Conservation (phyloP, 768 basidiomycete genomes). For the Naematelia encephala region DNA sequence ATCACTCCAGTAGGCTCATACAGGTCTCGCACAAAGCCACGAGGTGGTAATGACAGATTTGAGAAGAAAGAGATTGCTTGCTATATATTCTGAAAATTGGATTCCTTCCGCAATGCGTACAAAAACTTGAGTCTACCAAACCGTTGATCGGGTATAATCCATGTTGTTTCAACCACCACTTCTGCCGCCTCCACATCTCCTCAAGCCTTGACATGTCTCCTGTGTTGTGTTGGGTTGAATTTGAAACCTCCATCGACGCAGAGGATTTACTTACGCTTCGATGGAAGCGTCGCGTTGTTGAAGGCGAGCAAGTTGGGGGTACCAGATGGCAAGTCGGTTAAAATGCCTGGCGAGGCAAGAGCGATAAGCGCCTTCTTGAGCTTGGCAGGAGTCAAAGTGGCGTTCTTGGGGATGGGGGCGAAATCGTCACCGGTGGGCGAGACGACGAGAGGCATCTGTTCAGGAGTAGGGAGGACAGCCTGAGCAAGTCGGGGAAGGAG, state of each 20-base stretch:
- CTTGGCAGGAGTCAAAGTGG: conserved; percentile 61
- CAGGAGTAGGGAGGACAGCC: conserved; percentile 61
- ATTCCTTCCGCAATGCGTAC: too few species aligned
- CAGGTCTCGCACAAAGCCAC: too few species aligned
- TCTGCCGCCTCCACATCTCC: background rate
- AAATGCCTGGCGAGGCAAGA: conserved; percentile 58
- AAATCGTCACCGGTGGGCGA: conserved; percentile 10
- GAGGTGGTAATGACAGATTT: too few species aligned
- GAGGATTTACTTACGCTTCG: conserved; percentile 23
- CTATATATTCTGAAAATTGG: too few species aligned
- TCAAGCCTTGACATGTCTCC: background rate
- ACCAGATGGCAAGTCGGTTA: conserved; percentile 55
- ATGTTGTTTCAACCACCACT: too few species aligned
- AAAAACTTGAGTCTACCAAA: too few species aligned
- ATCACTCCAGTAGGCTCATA: too few species aligned
- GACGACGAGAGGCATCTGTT: conserved; percentile 50
- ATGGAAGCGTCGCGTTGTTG: conserved; percentile 48
- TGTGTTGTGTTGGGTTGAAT: too few species aligned
- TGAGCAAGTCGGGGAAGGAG: conserved; percentile 60
- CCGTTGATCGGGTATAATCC: too few species aligned
- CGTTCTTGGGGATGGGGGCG: conserved; percentile 39
- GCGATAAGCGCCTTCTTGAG: conserved; percentile 71
- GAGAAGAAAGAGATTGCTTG: too few species aligned
- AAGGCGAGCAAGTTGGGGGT: conserved; percentile 50
- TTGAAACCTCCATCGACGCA: background rate